Base-by-base conservation (phyloP, 768 basidiomycete species). In the Udeniomyces megalosporus region DNA sequence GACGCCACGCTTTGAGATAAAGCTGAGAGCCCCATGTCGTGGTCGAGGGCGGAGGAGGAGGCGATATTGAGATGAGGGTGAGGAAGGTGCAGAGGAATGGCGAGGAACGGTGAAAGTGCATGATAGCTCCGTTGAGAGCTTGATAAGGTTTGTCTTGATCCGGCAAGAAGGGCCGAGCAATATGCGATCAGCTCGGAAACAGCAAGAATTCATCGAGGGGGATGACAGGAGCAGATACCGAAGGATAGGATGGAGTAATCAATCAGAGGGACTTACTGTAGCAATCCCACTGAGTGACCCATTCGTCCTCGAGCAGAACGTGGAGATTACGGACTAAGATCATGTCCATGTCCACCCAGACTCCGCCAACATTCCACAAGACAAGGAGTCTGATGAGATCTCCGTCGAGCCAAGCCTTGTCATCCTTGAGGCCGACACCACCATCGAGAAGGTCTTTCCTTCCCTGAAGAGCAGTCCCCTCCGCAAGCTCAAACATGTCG, bases 291-390 rank as follows among this genome's bases (percentile, higher is more conserved):
- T 99, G 91, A 1, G 89, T 93, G 11, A 96, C 88, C 71, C 92
- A 99, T 73, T 99, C 93, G 69, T 88, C 85, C 72, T 95, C 92
- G 6, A 86, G 78, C 60, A 96, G 76, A 10, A 92, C 90, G 2
- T 83, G 77, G 35, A 97, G 75, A 74, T 91, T 87, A 59, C 93
- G 77, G 49, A 89, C 93, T 66, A 96, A 76, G 59, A 97, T 78
- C 55, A 86, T 86, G 73, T 99, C 93, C 90, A 96, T 95, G 71
- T 99, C 93, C 51, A 96, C 78, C 93, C 93, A 97, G 26, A 95
- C 81, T 0, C 93, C 93, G 1, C 93, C 93, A 69, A 80, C 82
- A 65, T 81, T 82, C 88, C 91, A 96, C 35, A 95, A 75, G 31
- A 91, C 80, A 63, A 99, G 75, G 67, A 96, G 70, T 55, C 93